A percentile compares a stretch with the other conserved stretches of the same genome.
phyloP scores from a whole-genome alignment of 768 basidiomycete genomes.

The Trametes cingulata region DNA sequence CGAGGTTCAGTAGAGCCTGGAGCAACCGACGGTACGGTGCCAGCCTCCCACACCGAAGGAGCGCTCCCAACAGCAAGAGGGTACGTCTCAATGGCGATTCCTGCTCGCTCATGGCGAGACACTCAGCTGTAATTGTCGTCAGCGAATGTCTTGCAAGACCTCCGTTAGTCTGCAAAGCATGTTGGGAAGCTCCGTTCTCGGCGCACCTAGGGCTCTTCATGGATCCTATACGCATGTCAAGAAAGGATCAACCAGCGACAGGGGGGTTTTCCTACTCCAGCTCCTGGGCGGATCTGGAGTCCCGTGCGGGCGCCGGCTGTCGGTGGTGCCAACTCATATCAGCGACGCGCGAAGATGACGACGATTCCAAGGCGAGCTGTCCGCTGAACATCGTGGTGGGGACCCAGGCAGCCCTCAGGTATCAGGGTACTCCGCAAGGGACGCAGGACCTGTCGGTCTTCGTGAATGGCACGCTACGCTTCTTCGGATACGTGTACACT shows the following conservation, averaged over 20 bases:
- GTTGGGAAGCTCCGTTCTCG: background rate
- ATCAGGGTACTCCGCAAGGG: background rate
- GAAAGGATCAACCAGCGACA: background rate
- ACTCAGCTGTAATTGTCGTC: too few relatives aligned
- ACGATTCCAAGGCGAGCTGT: too few relatives aligned
- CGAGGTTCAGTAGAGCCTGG: too few relatives aligned
- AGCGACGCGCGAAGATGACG: background rate
- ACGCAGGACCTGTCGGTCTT: background rate
- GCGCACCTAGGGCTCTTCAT: background rate
- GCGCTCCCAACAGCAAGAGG: too few relatives aligned
- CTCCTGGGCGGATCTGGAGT: background rate
- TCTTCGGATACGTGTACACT: background rate
- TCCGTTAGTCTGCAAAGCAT: background rate
- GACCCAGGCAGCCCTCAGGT: too few relatives aligned
- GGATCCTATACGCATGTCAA: background rate
- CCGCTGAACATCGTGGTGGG: background rate
- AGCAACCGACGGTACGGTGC: too few relatives aligned
- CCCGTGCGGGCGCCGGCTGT: background rate
- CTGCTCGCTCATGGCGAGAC: too few relatives aligned
- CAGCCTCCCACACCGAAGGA: too few relatives aligned
- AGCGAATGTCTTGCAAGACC: too few relatives aligned
- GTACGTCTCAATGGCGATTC: too few relatives aligned
- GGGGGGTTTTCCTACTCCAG: background rate
- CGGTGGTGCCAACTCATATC: background rate
- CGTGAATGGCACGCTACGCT: background rate